Evolutionary conservation across 2,329 filamentous ascomycete genomes (phyloP).

Genomic region (Pseudopyrenochaeta lycopersici): DNA sequence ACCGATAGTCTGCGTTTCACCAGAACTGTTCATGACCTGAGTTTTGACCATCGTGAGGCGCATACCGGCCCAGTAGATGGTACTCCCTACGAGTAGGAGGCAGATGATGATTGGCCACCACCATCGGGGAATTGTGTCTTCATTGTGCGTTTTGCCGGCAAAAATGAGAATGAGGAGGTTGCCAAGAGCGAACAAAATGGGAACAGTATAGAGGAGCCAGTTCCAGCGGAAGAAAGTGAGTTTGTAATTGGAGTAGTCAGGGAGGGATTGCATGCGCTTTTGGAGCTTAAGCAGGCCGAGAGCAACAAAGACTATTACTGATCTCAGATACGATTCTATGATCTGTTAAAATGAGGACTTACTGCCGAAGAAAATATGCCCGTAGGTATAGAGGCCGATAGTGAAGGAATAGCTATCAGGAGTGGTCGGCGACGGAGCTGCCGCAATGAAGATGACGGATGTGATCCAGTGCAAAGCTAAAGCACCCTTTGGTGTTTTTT

Average conservation of each 20-base stretch:
- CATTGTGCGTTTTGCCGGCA: not conserved
- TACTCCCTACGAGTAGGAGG: conserved; percentile 1
- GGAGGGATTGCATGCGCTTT: conserved; percentile 1
- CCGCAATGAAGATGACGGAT: conserved; percentile 5
- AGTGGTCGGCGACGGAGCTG: conserved; percentile 1
- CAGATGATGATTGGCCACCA: conserved; percentile 10
- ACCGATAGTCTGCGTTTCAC: conserved; percentile 2
- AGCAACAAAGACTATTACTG: not conserved
- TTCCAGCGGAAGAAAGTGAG: conserved; percentile 5
- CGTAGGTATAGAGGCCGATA: conserved; percentile 17
- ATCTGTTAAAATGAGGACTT: not conserved
- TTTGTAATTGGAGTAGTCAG: not conserved
- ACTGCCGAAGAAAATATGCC: conserved; percentile 10
- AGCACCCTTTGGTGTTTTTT: conserved; percentile 8
- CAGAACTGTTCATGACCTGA: not conserved
- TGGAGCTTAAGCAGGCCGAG: conserved; percentile 7
- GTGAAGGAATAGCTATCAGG: conserved; percentile 15
- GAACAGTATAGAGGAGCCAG: not conserved
- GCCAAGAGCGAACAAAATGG: conserved; percentile 1
- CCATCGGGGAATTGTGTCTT: conserved; percentile 7
- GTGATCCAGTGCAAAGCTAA: conserved; percentile 10
- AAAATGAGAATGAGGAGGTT: conserved; percentile 6
- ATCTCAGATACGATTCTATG: not conserved
- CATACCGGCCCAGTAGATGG: conserved; percentile 10
- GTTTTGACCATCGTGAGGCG: not conserved